Evolutionary conservation across 495 filamentous ascomycete genomes (phyloP).

Genomic region (Lasiosphaeria ovina): DNA sequence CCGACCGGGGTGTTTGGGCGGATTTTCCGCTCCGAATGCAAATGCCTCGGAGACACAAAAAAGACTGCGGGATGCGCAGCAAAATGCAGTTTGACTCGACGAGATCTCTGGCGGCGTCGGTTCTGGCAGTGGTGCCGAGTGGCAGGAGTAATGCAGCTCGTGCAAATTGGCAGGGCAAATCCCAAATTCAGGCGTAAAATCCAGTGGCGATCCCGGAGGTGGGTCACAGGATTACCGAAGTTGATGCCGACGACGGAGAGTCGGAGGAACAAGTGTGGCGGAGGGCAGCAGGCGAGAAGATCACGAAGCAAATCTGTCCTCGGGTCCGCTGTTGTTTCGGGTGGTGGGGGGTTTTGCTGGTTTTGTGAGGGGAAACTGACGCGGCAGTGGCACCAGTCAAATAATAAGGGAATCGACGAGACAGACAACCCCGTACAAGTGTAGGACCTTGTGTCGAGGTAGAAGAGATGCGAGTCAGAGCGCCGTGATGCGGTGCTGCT

Average conservation of each 20-base stretch:
- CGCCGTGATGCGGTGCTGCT: conserved; percentile 1
- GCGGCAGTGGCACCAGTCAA: conserved; percentile 4
- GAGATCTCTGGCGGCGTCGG: not conserved
- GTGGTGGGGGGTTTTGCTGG: not conserved
- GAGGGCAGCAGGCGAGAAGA: conserved; percentile 5
- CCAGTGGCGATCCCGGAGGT: conserved; percentile 17
- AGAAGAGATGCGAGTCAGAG: conserved; percentile 3
- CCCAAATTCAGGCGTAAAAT: not conserved
- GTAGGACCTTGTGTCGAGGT: no score
- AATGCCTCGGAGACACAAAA: conserved; percentile 18
- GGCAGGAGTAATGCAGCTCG: not conserved
- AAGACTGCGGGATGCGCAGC: not conserved
- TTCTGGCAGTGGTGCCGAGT: not conserved
- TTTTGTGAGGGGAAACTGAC: conserved; percentile 1
- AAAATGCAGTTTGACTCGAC: not conserved
- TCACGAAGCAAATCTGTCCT: conserved; percentile 18
- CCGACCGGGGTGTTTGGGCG: conserved; percentile 17
- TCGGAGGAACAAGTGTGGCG: not conserved
- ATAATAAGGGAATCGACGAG: not conserved
- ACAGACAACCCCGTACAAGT: not conserved
- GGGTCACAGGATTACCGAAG: conserved; percentile 12
- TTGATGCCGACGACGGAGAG: conserved; percentile 13
- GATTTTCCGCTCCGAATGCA: conserved; percentile 8
- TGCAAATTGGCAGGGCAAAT: not conserved
- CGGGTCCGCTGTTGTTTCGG: not conserved